A percentile compares a stretch with the other conserved stretches of the same genome.
Evolutionary conservation across 192 early-diverging fungal species (phyloP).

Genomic region (Kickxella alabastrina): DNA sequence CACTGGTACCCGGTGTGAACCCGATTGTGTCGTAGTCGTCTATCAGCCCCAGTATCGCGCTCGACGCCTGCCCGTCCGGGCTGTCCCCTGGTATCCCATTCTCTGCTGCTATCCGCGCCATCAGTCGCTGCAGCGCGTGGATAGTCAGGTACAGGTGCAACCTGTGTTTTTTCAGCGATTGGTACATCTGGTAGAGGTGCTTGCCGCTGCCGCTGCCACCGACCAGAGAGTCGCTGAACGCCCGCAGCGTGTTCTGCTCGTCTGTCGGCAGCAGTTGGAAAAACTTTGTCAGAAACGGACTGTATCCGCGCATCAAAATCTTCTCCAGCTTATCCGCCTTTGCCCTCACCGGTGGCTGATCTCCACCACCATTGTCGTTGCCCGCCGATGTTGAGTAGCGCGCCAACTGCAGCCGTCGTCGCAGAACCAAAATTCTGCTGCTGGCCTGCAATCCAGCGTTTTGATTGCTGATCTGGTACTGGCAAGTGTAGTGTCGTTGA

Average conservation of each 20-base stretch:
- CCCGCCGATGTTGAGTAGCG: constrained; percentile 1
- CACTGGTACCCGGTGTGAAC: constrained; percentile 16
- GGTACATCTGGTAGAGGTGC: constrained; percentile 18
- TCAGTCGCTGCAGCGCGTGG: constrained; percentile 31
- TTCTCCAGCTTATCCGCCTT: constrained; percentile 13
- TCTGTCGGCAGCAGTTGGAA: constrained; percentile 24
- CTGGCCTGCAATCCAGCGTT: background rate
- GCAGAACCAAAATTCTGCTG: background rate
- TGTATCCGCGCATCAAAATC: constrained; percentile 19
- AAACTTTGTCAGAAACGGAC: constrained; percentile 39
- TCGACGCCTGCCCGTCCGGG: constrained; percentile 12
- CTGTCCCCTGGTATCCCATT: background rate
- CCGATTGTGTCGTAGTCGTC: constrained; percentile 35
- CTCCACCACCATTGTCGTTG: background rate
- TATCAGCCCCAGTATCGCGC: constrained; percentile 22
- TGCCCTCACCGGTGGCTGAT: background rate
- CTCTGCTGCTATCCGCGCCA: constrained; percentile 20
- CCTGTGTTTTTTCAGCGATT: constrained; percentile 7
- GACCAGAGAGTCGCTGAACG: constrained; percentile 25
- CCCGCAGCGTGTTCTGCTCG: constrained; percentile 21
- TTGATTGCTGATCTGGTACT: background rate
- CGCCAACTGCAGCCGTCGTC: background rate
- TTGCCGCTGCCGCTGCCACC: constrained; percentile 1
- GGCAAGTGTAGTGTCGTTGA: background rate
- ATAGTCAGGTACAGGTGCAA: constrained; percentile 37